These are phyloP conservation scores for Nakazawaea sp. DNA, from an alignment of 805 yeast species.

Conservation along the genomic window DNA sequence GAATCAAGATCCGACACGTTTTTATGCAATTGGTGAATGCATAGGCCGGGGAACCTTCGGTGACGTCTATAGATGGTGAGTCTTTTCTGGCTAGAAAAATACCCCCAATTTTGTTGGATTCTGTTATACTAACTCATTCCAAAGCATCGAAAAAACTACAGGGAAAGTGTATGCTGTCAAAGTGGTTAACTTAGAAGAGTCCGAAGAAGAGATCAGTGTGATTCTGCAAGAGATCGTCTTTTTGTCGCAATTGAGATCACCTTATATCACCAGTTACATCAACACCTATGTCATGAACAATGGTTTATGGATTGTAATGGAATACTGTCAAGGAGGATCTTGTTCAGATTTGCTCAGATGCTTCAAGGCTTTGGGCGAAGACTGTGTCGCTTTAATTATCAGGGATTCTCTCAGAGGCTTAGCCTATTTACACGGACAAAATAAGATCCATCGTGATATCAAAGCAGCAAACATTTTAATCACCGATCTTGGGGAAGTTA, in stretches of 20 bases:
- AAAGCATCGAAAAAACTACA: background rate
- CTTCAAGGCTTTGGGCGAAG: conserved; percentile 50
- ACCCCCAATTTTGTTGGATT: background rate
- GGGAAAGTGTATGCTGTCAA: conserved; percentile 69
- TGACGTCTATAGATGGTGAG: conserved; percentile 64
- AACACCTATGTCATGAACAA: conserved; percentile 60
- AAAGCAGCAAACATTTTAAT: conserved; percentile 85
- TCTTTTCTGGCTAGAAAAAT: too few species aligned
- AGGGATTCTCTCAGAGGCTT: conserved; percentile 65
- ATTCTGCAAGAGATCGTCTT: conserved; percentile 75
- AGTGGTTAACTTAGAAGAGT: conserved; percentile 72
- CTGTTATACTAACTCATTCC: too few species aligned
- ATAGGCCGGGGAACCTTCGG: conserved; percentile 86
- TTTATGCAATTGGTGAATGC: conserved; percentile 37
- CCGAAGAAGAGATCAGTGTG: conserved; percentile 67
- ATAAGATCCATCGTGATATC: conserved; percentile 82
- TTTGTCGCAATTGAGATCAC: conserved; percentile 58
- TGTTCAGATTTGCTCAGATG: conserved; percentile 67
- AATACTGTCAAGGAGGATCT: conserved; percentile 92
- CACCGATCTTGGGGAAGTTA: conserved; percentile 62
- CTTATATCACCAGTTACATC: conserved; percentile 58
- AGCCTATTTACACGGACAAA: conserved; percentile 65
- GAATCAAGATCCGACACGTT: conserved; percentile 11
- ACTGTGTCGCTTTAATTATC: conserved; percentile 53
- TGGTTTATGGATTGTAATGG: conserved; percentile 88